Evolutionary conservation across 768 basidiomycete genomes (phyloP).

Genomic region (Boletus sensibilis): DNA sequence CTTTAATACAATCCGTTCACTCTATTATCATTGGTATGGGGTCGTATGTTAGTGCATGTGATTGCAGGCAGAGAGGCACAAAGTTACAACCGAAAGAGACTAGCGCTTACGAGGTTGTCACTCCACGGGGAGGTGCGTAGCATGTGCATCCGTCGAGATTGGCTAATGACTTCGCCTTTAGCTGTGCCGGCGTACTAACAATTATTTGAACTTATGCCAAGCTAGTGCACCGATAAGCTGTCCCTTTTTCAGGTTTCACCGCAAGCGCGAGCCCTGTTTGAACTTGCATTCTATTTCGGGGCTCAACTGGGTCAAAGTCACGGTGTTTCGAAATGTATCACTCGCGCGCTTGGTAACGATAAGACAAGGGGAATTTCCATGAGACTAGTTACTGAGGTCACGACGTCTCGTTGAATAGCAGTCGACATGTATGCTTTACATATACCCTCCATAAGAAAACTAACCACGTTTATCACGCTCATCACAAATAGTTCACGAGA

Average conservation of each 20-base stretch:
- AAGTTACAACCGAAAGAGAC: neutral
- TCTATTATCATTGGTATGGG: too few species aligned
- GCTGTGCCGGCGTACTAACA: neutral
- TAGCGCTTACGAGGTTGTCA: too few species aligned
- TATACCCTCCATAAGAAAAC: neutral
- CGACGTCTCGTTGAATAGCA: neutral
- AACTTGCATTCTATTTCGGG: neutral
- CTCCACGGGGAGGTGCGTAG: neutral
- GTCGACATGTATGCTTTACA: neutral
- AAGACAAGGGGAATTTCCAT: too few species aligned
- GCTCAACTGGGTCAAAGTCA: too few species aligned
- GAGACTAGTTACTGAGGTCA: neutral
- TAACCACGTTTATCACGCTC: too few species aligned
- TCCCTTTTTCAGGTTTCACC: neutral
- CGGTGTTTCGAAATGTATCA: neutral
- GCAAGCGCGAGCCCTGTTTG: neutral
- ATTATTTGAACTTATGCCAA: neutral
- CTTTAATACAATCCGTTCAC: neutral
- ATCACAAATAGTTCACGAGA: neutral
- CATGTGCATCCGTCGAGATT: neutral
- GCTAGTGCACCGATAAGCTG: neutral
- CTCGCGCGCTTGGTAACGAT: neutral
- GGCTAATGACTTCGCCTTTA: neutral
- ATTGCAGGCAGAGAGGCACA: neutral
- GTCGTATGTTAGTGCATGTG: neutral